Evolutionary conservation across 495 filamentous ascomycete genomes (phyloP), one percentile per base, ranked within the genome.

Genomic region (Xylaria bambusicola): DNA sequence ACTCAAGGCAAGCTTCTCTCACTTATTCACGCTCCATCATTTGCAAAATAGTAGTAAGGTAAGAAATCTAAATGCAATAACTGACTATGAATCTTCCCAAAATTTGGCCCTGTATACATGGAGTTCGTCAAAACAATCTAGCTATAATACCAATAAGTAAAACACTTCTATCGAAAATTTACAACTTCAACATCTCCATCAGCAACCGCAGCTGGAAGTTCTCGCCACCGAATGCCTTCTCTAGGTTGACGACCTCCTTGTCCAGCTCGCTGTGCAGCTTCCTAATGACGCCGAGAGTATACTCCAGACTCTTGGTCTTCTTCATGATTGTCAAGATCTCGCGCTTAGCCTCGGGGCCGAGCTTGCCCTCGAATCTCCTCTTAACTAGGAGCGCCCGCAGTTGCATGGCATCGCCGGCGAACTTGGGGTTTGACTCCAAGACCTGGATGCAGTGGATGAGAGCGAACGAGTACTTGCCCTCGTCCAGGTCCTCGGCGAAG

Each of bases 401-500:
- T 10, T 49, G 46, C 46, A 49, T 29, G 24, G 46, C 24, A 15
- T 49, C 26, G 1, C 44, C 44, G 23, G 44, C 44, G 5, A 46
- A 27, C 6, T 46, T 46, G 4, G 21, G 44, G 20, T 46, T 23
- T 23, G 44, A 46, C 27, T 49, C 46, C 26, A 31, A 15, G 0
- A 26, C 24, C 15, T 49, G 24, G n/a, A 31, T 49, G 26, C 46
- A 52, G 44, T 58, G 56, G 13, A 58, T 58, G 15, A 58, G 56
- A 2, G 56, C 17, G 8, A 58, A 51, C 3, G 56, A 58, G 31
- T 36, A 40, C n/a, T 58, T 58, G 18, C 56, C 56, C 31, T 58
- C 56, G 33, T 49, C 56, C 20, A 58, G 38, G 31, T 58, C 56
- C 36, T 58, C 56, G 17, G 31, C 29, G 17, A 58, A 58, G 9